Conservation (phyloP, 148 eudicot genomes). For the Simmondsia chinensis region DNA sequence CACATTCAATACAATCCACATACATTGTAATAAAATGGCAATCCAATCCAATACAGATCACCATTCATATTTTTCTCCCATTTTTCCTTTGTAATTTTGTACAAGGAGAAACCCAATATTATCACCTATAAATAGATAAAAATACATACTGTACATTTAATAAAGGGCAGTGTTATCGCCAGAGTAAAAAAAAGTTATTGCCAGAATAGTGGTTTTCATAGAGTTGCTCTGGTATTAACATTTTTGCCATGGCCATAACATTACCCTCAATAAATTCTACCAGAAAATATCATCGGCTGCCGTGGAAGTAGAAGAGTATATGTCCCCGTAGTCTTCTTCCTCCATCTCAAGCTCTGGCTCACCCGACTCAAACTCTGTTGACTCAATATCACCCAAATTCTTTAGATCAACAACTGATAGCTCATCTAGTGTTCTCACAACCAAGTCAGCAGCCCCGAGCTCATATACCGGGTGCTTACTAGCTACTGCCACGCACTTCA, state of each 20-base stretch:
- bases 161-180: no score
- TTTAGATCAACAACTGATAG: slow-evolving; percentile 76
- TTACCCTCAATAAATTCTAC: slow-evolving; percentile 15
- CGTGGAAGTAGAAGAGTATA: slow-evolving; percentile 22
- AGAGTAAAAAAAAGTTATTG: no score
- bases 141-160: slow-evolving; percentile 40
- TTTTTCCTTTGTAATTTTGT: slow-evolving; percentile 31
- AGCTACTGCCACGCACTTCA: slow-evolving; percentile 98
- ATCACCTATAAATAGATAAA: slow-evolving; percentile 21
- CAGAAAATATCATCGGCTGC: slow-evolving; percentile 62
- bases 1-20: slow-evolving; percentile 27
- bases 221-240: no score
- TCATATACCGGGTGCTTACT: slow-evolving; percentile 93
- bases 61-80: slow-evolving; percentile 13
- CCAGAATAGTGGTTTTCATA: no score
- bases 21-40: slow-evolving; percentile 24
- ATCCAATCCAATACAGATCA: slow-evolving; percentile 48
- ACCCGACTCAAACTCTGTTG: slow-evolving; percentile 45
- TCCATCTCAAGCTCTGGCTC: slow-evolving; percentile 90
- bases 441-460: slow-evolving; percentile 87
- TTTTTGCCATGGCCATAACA: no score
- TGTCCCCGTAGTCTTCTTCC: slow-evolving; percentile 45
- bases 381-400: slow-evolving; percentile 74
- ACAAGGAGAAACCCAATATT: slow-evolving; percentile 15
- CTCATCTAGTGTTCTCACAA: slow-evolving; percentile 77